Conservation (phyloP, 495 filamentous ascomycete genomes). For the Aspergillus homomorphus region DNA sequence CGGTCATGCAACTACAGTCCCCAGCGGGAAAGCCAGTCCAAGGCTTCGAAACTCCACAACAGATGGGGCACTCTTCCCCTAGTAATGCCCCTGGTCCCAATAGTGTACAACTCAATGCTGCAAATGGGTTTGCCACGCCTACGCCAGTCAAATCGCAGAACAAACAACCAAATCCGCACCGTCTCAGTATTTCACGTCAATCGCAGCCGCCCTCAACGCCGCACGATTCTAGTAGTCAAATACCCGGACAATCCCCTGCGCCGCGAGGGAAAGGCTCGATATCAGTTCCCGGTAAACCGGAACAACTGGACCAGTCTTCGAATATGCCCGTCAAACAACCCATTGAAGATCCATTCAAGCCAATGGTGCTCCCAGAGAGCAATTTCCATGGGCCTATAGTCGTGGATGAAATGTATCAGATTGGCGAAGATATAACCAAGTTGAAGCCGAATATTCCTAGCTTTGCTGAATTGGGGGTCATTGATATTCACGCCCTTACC, state of each 20-base stretch:
- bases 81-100: constrained; percentile 30
- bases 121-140: constrained; percentile 46
- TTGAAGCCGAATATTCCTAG: constrained; percentile 69
- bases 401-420: constrained; percentile 54
- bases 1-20: constrained; percentile 40
- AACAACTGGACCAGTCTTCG: constrained; percentile 39
- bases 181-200: constrained; percentile 36
- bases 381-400: constrained; percentile 64
- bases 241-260: constrained; percentile 34
- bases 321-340: constrained; percentile 47
- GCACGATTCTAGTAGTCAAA: constrained; percentile 31
- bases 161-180: constrained; percentile 40
- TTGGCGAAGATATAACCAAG: constrained; percentile 60
- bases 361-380: constrained; percentile 55
- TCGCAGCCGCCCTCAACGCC: constrained; percentile 36
- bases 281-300: constrained; percentile 42
- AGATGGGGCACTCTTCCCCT: constrained; percentile 38
- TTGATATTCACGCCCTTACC: constrained; percentile 89
- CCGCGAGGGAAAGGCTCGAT: constrained; percentile 34
- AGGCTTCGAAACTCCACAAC: constrained; percentile 35
- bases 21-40: constrained; percentile 32
- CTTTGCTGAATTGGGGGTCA: constrained; percentile 74
- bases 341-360: constrained; percentile 49
- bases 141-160: constrained; percentile 37
- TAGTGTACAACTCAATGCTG: constrained; percentile 30